Percentiles rank a stretch among this genome's conserved stretches.
These are phyloP conservation scores for Dendrobium officinale DNA, from an alignment of 106 monocot species.

Conservation along the genomic window DNA sequence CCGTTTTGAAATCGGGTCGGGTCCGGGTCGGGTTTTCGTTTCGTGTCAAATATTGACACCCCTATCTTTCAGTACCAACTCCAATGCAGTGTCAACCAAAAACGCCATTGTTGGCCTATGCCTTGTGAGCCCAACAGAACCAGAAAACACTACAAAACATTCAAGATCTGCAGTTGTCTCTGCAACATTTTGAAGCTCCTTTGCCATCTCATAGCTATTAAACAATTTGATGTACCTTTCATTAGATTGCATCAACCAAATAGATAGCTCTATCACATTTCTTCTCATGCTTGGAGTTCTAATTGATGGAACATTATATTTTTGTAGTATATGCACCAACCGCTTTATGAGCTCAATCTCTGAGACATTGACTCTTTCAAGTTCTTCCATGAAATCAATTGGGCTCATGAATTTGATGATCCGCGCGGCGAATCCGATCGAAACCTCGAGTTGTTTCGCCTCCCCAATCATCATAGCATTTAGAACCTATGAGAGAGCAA, in stretches of 20 bases:
- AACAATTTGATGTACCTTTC: conserved; percentile 17
- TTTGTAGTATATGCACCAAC: conserved; percentile 30
- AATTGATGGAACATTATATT: conserved; percentile 34
- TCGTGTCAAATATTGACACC: too few relatives aligned
- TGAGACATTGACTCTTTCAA: conserved; percentile 21
- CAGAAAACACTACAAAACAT: conserved; percentile 63
- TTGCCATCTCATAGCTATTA: conserved; percentile 19
- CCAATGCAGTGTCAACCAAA: conserved; percentile 39
- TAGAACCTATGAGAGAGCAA: conserved; percentile 30
- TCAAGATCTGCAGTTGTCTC: conserved; percentile 82
- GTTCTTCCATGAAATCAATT: conserved; percentile 19
- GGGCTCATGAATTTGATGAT: conserved; percentile 36
- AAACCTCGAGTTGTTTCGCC: conserved; percentile 45
- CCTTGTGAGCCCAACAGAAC: conserved; percentile 40
- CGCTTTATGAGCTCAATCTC: conserved; percentile 21
- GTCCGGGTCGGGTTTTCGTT: too few relatives aligned
- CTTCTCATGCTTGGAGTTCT: conserved; percentile 61
- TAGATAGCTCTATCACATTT: conserved; percentile 52
- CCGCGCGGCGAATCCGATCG: conserved; percentile 40
- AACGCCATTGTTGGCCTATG: conserved; percentile 23
- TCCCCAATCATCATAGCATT: conserved; percentile 42
- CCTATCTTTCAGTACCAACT: conserved; percentile 17
- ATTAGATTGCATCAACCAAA: conserved; percentile 51
- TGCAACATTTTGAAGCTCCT: conserved; percentile 32
- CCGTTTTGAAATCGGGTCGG: too few relatives aligned